Base-by-base conservation (phyloP, 2,329 filamentous ascomycete genomes). In the Penicillium sclerotigenum region DNA sequence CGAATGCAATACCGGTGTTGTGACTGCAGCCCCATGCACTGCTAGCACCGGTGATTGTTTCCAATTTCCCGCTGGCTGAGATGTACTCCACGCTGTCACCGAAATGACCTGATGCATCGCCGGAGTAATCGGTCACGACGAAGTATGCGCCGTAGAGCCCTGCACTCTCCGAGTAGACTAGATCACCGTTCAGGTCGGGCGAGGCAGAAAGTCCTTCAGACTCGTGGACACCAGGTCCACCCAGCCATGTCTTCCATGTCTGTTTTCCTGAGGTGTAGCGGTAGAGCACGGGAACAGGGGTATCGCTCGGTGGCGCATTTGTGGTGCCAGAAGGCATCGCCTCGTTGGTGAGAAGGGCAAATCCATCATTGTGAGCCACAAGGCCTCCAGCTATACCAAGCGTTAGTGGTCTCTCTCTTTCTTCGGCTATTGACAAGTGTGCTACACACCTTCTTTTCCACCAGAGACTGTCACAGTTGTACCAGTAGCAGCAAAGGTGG, bases 1-100 rank as follows among this genome's bases (percentile, higher is more conserved):
- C 84, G 52, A 87, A 80, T 6, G 82, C 83, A 53, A 87, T 86
- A 54, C 84, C 84, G 1, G 83, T 86, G 72, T 87, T 87, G 76
- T 86, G 83, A 6, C 80, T 83, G 75, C 84, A 87, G 18, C 83
- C 84, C 78, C 83, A 86, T 14, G 77, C 75, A 54, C 79, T 83
- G 41, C 79, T 79, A 3, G 83, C 81, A 1, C 81, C 82, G 1
- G 68, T 47, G 57, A 85, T 83, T 11, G 70, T 74, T 61, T 81
- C 71, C 4, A 85, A 69, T 8, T 73, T 77, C 13, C 84, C 84
- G 18, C 74, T 63, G 13, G 76, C 69, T 34, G 72, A 69, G 28
- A 82, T 75, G 52, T 83, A 83, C 61, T 81, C 72, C 34, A 83
- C 78, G 52, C 74, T 80, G 63, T 86, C 84, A 26, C 84, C 84